Percentiles rank a stretch among this genome's conserved stretches.
Conservation (phyloP, 208 protist genomes). For the Trichomonas vaginalis region DNA sequence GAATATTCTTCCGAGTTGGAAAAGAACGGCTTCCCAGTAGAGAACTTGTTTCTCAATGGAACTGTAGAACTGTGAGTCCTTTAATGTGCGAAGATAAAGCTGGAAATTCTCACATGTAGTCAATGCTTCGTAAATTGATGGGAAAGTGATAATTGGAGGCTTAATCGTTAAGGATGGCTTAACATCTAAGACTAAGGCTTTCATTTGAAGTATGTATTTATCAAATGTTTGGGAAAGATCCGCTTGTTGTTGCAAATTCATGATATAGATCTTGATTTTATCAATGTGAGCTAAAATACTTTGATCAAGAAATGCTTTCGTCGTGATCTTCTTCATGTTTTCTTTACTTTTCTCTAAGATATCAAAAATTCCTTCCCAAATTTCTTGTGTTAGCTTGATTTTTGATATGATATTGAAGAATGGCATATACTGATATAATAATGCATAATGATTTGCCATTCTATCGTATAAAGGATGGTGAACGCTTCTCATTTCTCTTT, state of each 20-base stretch:
- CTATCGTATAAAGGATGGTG: background rate
- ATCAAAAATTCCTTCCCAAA: background rate
- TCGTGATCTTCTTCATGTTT: background rate
- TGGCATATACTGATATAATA: background rate
- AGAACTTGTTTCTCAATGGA: background rate
- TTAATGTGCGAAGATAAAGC: background rate
- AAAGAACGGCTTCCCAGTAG: background rate
- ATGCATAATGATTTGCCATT: background rate
- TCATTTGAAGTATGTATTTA: background rate
- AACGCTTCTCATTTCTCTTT: background rate
- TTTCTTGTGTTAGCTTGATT: background rate
- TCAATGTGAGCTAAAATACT: background rate
- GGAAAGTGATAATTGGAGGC: background rate
- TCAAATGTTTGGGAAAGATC: background rate
- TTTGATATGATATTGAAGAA: background rate
- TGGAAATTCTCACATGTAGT: background rate
- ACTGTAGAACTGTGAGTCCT: background rate
- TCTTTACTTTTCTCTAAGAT: background rate
- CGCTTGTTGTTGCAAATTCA: background rate
- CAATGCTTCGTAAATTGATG: background rate
- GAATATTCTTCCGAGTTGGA: background rate
- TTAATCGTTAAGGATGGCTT: background rate
- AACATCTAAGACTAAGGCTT: background rate
- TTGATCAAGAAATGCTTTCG: background rate
- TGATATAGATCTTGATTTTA: background rate